Evolutionary conservation across 352 stramenopile genomes (phyloP).

Genomic region (Phytopythium vexans): DNA sequence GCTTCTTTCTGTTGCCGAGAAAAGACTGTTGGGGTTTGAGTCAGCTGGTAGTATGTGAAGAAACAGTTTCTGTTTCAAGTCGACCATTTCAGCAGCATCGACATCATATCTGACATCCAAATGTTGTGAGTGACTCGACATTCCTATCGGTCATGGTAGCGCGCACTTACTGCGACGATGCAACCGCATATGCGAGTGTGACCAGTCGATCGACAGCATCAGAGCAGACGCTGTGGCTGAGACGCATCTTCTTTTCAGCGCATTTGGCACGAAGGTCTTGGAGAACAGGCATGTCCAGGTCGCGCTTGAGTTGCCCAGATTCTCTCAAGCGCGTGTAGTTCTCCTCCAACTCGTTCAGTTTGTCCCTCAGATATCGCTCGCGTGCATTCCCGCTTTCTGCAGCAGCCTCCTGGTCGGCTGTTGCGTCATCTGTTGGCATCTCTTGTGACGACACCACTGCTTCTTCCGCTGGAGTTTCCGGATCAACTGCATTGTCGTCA

Average conservation of each 20-base stretch:
- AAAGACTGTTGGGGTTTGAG: too few relatives aligned
- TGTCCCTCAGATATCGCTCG: constrained; percentile 40
- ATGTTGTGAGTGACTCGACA: not conserved
- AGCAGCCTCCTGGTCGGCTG: not conserved
- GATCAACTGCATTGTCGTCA: not conserved
- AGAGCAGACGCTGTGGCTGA: constrained; percentile 20
- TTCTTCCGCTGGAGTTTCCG: not conserved
- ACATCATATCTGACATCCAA: not conserved
- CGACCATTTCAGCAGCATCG: not conserved
- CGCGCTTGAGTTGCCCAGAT: constrained; percentile 25
- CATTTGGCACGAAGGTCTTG: constrained; percentile 21
- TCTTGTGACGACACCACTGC: too few relatives aligned
- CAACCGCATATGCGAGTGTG: constrained; percentile 17
- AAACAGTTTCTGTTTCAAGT: not conserved
- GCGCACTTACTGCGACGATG: constrained; percentile 17
- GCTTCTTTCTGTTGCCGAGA: not conserved
- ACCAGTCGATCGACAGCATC: constrained; percentile 31
- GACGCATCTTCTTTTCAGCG: constrained; percentile 17
- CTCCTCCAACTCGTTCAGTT: constrained; percentile 36
- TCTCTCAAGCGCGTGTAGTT: constrained; percentile 44
- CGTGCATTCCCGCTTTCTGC: constrained; percentile 14
- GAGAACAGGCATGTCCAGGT: constrained; percentile 29
- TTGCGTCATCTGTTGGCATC: not conserved
- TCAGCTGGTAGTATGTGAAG: not conserved
- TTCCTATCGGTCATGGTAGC: not conserved